Conservation (phyloP, 2,329 filamentous ascomycete species). For the Elsinoe fawcettii region DNA sequence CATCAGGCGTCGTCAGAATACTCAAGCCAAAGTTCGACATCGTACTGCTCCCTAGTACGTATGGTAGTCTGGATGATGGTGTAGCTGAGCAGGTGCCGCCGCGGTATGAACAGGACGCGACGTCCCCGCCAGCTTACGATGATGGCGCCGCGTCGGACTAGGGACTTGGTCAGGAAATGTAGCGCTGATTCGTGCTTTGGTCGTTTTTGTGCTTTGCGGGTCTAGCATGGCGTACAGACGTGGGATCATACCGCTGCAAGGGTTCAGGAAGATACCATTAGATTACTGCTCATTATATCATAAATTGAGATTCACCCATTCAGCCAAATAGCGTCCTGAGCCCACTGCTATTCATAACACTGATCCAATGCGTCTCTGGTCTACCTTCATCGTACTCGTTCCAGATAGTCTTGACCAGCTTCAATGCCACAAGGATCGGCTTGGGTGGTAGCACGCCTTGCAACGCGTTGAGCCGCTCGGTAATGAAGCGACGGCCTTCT, state of each 20-base stretch:
- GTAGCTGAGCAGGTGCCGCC: background rate
- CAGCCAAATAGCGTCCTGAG: background rate
- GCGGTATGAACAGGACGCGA: background rate
- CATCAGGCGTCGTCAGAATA: background rate
- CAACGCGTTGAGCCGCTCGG: background rate
- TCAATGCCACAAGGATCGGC: background rate
- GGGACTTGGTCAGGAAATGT: background rate
- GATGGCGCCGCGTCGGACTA: background rate
- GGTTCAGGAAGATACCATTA: background rate
- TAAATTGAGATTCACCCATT: background rate
- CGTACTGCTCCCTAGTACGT: background rate
- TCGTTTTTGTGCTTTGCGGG: background rate
- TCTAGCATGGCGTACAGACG: background rate
- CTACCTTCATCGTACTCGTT: background rate
- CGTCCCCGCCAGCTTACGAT: background rate
- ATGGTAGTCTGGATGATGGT: background rate
- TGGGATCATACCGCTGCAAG: background rate
- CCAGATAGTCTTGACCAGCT: background rate
- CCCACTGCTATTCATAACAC: background rate
- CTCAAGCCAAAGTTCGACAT: background rate
- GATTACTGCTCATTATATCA: background rate
- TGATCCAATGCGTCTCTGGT: background rate
- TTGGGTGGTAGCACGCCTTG: background rate
- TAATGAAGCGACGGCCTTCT: background rate
- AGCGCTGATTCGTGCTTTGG: background rate